Conservation (phyloP, 106 monocot genomes). For the Xerophyta viscosa region DNA sequence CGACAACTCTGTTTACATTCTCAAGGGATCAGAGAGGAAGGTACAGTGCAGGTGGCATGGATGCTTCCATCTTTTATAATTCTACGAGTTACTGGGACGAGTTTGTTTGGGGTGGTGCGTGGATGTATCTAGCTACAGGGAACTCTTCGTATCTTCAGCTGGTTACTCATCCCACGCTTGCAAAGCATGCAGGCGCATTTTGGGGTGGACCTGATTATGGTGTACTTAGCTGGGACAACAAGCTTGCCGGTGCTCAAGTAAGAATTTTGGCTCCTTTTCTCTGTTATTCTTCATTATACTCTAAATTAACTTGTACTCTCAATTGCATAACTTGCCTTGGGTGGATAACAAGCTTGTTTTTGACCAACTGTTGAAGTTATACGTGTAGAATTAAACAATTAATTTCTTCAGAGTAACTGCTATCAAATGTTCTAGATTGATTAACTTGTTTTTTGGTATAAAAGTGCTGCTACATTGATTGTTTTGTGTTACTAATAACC, state of each 20-base stretch:
- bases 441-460: too few species aligned
- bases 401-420: too few species aligned
- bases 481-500: too few species aligned
- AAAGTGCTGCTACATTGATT: too few species aligned
- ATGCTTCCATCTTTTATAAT: conserved; percentile 36
- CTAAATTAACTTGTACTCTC: too few species aligned
- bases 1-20: conserved; percentile 58
- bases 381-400: too few species aligned
- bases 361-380: too few species aligned
- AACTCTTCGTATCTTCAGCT: conserved; percentile 62
- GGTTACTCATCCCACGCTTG: conserved; percentile 58
- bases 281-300: background rate
- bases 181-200: conserved; percentile 83
- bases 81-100: conserved; percentile 80
- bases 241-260: conserved; percentile 90
- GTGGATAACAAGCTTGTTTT: too few species aligned
- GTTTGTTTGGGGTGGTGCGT: conserved; percentile 81
- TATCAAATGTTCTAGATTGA: too few species aligned
- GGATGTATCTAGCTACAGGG: conserved; percentile 86
- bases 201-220: conserved; percentile 90
- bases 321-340: too few species aligned
- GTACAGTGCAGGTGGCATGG: conserved; percentile 34
- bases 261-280: background rate
- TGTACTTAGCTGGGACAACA: conserved; percentile 92
- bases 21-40: conserved; percentile 44